Conservation (phyloP, 495 filamentous ascomycete genomes). For the Podospora appendiculata region DNA sequence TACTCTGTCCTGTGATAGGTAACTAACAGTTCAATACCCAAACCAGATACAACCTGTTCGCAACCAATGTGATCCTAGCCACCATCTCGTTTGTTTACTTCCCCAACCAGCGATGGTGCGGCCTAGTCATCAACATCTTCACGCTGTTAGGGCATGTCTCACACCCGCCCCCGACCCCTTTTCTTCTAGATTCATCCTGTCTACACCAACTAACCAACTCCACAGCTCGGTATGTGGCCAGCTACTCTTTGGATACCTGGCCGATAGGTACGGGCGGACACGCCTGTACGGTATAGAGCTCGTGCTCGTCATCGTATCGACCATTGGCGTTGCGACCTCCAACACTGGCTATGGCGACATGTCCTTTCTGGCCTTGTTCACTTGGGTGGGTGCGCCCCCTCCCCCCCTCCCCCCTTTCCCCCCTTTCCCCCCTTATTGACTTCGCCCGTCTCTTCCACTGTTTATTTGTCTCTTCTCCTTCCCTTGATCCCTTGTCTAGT, state of each 20-base stretch:
- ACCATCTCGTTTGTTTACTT: slow-evolving; percentile 59
- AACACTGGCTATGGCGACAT: slow-evolving; percentile 45
- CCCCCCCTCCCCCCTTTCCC: not conserved
- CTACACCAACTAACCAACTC: not conserved
- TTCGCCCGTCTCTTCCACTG: not conserved
- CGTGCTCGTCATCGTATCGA: slow-evolving; percentile 69
- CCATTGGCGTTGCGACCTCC: slow-evolving; percentile 56
- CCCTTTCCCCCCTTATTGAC: not conserved
- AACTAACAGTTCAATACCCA: not conserved
- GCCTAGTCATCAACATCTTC: slow-evolving; percentile 48
- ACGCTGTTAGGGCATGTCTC: slow-evolving; percentile 50
- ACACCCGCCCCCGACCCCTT: not conserved
- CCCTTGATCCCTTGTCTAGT: not conserved
- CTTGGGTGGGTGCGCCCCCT: slow-evolving; percentile 14
- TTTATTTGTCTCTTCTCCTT: not conserved
- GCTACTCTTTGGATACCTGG: slow-evolving; percentile 64
- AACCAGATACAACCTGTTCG: slow-evolving; percentile 49
- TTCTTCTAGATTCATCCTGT: no score
- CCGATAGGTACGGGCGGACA: slow-evolving; percentile 68
- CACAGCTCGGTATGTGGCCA: slow-evolving; percentile 49
- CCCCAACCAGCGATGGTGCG: slow-evolving; percentile 24
- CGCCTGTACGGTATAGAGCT: slow-evolving; percentile 74
- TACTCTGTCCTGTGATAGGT: not conserved
- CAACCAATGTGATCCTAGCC: slow-evolving; percentile 56
- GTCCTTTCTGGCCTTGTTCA: slow-evolving; percentile 27